Percentiles rank a stretch among this genome's conserved stretches.
Evolutionary conservation across 2,329 filamentous ascomycete genomes (phyloP).

Genomic region (Alternaria sp.): DNA sequence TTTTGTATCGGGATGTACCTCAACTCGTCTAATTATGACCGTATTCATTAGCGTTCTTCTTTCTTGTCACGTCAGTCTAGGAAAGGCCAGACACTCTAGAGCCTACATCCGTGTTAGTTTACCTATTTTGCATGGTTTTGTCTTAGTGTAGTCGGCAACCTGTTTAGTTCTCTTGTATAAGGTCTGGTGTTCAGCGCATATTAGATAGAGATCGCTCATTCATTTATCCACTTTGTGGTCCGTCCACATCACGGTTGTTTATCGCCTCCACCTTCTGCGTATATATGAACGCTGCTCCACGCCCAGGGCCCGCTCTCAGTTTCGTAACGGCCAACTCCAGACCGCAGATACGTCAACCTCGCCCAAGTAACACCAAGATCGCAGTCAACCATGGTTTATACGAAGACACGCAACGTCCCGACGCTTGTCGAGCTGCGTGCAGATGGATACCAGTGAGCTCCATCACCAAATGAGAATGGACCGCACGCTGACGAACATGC

Average conservation of each 20-base stretch:
- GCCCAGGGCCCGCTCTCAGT: too few species aligned
- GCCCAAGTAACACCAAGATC: background rate
- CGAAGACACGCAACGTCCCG: background rate
- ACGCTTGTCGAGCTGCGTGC: background rate
- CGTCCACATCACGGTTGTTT: background rate
- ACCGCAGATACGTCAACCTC: background rate
- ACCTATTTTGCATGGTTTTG: too few species aligned
- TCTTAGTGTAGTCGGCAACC: too few species aligned
- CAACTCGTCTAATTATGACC: background rate
- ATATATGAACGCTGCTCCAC: too few species aligned
- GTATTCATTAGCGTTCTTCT: background rate
- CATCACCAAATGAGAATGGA: too few species aligned
- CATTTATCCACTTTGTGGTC: background rate
- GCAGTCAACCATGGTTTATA: background rate
- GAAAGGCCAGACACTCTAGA: too few species aligned
- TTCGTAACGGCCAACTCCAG: background rate
- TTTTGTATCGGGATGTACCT: background rate
- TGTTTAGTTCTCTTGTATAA: too few species aligned
- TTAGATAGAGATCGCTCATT: too few species aligned
- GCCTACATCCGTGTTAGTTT: too few species aligned
- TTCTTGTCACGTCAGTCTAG: background rate
- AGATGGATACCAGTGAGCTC: background rate
- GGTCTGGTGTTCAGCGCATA: too few species aligned
- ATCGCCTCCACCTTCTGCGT: too few species aligned
- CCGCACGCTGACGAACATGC: background rate